phyloP scores from a whole-genome alignment of 2,329 filamentous ascomycete genomes.

The Aspergillus versicolor region DNA sequence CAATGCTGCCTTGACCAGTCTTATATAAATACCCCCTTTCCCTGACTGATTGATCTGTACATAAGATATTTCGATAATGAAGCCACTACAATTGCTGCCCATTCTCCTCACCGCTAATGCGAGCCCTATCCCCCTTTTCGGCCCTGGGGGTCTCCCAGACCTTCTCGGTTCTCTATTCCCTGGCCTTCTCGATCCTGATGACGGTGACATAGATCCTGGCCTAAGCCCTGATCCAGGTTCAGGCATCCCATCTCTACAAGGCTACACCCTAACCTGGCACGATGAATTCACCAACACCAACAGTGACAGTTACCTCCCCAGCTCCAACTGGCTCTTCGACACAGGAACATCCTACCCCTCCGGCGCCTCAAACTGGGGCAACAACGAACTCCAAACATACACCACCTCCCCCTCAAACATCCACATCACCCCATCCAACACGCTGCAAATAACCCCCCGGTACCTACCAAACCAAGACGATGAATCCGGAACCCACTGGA shows the following conservation, averaged over 20 bases:
- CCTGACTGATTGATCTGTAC: too few species aligned
- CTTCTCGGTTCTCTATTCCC: background rate
- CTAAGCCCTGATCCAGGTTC: background rate
- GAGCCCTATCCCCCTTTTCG: background rate
- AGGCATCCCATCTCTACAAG: background rate
- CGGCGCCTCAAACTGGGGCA: conserved; percentile 12
- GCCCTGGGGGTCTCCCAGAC: background rate
- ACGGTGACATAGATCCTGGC: background rate
- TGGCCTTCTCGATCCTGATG: background rate
- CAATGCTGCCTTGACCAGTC: too few species aligned
- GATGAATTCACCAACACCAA: conserved; percentile 5
- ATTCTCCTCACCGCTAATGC: background rate
- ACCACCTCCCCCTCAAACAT: conserved; percentile 7
- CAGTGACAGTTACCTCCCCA: background rate
- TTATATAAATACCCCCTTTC: too few species aligned
- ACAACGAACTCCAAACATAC: conserved; percentile 9
- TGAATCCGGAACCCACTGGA: background rate
- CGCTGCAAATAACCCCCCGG: background rate
- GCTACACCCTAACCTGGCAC: conserved; percentile 11
- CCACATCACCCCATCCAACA: background rate
- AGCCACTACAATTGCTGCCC: background rate
- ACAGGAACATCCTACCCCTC: conserved; percentile 6
- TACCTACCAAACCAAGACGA: too few species aligned
- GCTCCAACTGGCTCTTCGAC: conserved; percentile 11
- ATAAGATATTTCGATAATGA: background rate